phyloP scores from a whole-genome alignment of 768 basidiomycete species.

The Exidia glandulosa region DNA sequence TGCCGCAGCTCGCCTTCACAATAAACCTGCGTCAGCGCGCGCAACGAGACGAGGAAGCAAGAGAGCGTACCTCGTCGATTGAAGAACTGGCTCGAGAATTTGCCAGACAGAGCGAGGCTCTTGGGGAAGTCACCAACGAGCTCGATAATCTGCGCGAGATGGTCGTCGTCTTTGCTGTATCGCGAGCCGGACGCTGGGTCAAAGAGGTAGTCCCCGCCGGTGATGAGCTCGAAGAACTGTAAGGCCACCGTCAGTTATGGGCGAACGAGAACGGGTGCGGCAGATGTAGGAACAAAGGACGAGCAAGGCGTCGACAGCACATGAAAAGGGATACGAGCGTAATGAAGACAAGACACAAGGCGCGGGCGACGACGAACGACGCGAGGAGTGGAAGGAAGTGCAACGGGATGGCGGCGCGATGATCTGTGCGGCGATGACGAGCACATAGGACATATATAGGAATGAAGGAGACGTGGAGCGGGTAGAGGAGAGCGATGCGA shows the following conservation, averaged over 20 bases:
- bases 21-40: not conserved
- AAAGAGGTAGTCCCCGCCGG: conserved; percentile 95
- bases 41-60: not conserved
- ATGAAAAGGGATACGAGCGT: too few relatives aligned
- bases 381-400: too few relatives aligned
- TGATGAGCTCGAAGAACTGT: conserved; percentile 89
- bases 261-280: too few relatives aligned
- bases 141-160: conserved; percentile 97
- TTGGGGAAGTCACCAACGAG: conserved; percentile 85
- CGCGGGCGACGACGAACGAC: too few relatives aligned
- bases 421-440: too few relatives aligned
- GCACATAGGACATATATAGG: too few relatives aligned
- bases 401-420: too few relatives aligned
- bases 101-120: conserved; percentile 74
- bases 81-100: conserved; percentile 92
- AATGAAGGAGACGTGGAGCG: too few relatives aligned
- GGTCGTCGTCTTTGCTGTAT: conserved; percentile 94
- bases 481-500: too few relatives aligned
- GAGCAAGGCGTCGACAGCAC: too few relatives aligned
- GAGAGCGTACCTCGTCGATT: conserved; percentile 71
- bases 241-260: not conserved
- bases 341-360: too few relatives aligned
- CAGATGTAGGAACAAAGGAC: too few relatives aligned
- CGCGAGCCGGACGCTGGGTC: conserved; percentile 91
- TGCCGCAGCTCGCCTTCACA: conserved; percentile 74